Percentiles rank a stretch among this genome's conserved stretches.
phyloP scores from a whole-genome alignment of 208 protist genomes.

The Trypanosoma scelopori region DNA sequence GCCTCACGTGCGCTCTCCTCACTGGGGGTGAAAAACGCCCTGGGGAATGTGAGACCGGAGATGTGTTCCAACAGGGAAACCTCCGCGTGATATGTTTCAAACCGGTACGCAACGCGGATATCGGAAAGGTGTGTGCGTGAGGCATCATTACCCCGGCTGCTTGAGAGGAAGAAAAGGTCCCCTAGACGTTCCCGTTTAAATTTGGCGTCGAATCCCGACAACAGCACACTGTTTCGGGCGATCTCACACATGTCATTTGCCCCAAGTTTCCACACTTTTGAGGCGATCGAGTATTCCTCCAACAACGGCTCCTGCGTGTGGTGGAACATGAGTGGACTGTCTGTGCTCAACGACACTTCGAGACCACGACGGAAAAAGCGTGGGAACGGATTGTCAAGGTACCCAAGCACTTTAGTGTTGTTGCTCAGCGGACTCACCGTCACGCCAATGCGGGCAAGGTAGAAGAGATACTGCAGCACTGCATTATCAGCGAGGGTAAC shows the following conservation, averaged over 20 bases:
- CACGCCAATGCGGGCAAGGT: conserved; percentile 97
- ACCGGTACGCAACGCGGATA: conserved; percentile 88
- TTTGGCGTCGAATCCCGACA: conserved; percentile 76
- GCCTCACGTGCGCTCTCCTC: conserved; percentile 61
- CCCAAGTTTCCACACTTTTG: conserved; percentile 91
- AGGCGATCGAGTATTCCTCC: conserved; percentile 93
- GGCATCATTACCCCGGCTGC: conserved; percentile 85
- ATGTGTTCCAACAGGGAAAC: conserved; percentile 83
- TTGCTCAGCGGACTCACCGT: conserved; percentile 98
- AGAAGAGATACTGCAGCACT: conserved; percentile 98
- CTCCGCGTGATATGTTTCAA: conserved; percentile 90
- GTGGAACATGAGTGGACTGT: conserved; percentile 96
- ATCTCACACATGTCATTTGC: conserved; percentile 93
- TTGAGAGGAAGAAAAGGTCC: conserved; percentile 84
- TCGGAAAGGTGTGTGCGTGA: conserved; percentile 82
- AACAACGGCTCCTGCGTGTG: conserved; percentile 94
- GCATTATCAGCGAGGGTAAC: conserved; percentile 92
- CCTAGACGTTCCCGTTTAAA: conserved; percentile 89
- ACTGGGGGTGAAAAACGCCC: conserved; percentile 63
- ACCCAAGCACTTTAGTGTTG: conserved; percentile 98
- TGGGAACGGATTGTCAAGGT: conserved; percentile 96
- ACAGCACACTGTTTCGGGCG: conserved; percentile 86
- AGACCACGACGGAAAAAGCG: conserved; percentile 94
- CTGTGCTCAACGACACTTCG: conserved; percentile 97
- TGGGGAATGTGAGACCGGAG: conserved; percentile 70